phyloP scores from a whole-genome alignment of 164 flowering plant species.

The grape (Vitis vinifera) region ASM3070453v1 NC_081817.1:22461501-22462000 shows the following conservation, averaged over 20 bases:
- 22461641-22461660: too few relatives aligned
- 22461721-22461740: background rate
- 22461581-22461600: slow-evolving; percentile 3
- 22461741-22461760: background rate
- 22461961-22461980: slow-evolving; percentile 52
- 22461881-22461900: slow-evolving; percentile 31
- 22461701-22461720: too few relatives aligned
- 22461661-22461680: too few relatives aligned
- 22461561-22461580: slow-evolving; percentile 62
- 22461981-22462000: slow-evolving; percentile 77
- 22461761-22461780: background rate
- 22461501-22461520: slow-evolving; percentile 97
- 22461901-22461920: slow-evolving; percentile 86
- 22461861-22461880: too few relatives aligned
- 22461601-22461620: background rate
- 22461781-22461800: background rate
- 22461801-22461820: too few relatives aligned
- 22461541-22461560: slow-evolving; percentile 96
- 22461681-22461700: too few relatives aligned
- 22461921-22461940: slow-evolving; percentile 65
- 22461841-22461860: too few relatives aligned
- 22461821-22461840: too few relatives aligned
- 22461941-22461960: slow-evolving; percentile 71
- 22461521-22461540: slow-evolving; percentile 93
- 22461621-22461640: background rate